Evolutionary conservation across 1,284 basidiomycete genomes (phyloP).

Genomic region (Apiotrichum siamense): DNA sequence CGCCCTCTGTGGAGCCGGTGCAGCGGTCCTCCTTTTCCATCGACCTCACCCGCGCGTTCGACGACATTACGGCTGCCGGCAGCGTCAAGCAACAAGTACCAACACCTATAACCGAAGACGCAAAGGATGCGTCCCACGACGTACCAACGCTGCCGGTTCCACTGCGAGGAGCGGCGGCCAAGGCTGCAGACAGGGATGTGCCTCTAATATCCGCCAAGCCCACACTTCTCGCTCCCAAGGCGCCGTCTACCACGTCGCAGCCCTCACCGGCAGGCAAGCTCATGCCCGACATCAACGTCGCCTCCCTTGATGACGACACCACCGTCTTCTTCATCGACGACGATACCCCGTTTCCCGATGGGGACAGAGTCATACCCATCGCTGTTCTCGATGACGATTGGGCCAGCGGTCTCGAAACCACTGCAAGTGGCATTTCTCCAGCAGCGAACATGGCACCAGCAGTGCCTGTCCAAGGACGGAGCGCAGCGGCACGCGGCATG

Average conservation of each 20-base stretch:
- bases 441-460: no score
- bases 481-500: no score
- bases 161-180: no score
- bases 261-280: not conserved
- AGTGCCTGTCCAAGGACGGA: no score
- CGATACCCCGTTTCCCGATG: not conserved
- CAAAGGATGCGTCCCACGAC: no score
- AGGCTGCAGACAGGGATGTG: not conserved
- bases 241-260: not conserved
- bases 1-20: not conserved
- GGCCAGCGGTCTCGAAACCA: no score
- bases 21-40: conserved; percentile 9
- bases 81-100: not conserved
- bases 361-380: not conserved
- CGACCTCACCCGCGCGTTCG: conserved; percentile 12
- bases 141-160: not conserved
- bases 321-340: conserved; percentile 19
- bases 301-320: conserved; percentile 10
- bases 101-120: not conserved
- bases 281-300: conserved; percentile 5
- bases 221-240: not conserved
- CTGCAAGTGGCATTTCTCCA: no score
- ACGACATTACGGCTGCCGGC: conserved; percentile 10
- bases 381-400: not conserved
- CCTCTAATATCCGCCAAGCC: not conserved